These are phyloP conservation scores for Phoma sp. DNA, from an alignment of 2,329 filamentous ascomycete genomes.

Conservation along the genomic window DNA sequence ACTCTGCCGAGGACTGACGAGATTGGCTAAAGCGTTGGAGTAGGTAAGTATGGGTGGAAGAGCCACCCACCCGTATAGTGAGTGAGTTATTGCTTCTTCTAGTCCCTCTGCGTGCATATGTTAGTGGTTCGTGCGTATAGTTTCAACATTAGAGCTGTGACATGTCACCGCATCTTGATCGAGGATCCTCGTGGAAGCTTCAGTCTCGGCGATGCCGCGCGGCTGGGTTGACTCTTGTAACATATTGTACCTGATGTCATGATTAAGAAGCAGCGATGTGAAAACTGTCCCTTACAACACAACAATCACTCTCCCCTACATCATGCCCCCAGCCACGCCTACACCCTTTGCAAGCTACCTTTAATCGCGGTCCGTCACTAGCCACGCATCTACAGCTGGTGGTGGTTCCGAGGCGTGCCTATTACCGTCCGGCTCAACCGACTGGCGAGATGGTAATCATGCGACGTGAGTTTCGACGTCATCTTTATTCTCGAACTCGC, in stretches of 20 bases:
- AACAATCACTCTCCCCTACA: neutral
- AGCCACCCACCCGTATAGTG: neutral
- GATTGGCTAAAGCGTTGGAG: neutral
- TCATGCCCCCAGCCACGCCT: too few relatives aligned
- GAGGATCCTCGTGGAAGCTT: neutral
- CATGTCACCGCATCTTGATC: neutral
- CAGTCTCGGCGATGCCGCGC: neutral
- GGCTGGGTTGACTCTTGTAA: neutral
- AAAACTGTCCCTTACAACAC: neutral
- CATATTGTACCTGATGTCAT: neutral
- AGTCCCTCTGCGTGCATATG: neutral
- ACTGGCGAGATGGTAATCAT: too few relatives aligned
- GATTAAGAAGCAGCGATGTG: neutral
- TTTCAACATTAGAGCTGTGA: neutral
- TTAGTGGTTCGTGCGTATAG: neutral
- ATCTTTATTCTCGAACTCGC: too few relatives aligned
- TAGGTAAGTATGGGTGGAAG: neutral
- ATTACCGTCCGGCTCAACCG: too few relatives aligned
- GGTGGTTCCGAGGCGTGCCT: too few relatives aligned
- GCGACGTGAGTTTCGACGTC: too few relatives aligned
- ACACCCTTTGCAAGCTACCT: too few relatives aligned
- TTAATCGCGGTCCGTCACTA: too few relatives aligned
- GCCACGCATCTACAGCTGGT: too few relatives aligned
- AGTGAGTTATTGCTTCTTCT: neutral
- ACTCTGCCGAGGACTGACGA: neutral